Conservation (phyloP, 768 basidiomycete genomes). For the Boletus tomentosulus region DNA sequence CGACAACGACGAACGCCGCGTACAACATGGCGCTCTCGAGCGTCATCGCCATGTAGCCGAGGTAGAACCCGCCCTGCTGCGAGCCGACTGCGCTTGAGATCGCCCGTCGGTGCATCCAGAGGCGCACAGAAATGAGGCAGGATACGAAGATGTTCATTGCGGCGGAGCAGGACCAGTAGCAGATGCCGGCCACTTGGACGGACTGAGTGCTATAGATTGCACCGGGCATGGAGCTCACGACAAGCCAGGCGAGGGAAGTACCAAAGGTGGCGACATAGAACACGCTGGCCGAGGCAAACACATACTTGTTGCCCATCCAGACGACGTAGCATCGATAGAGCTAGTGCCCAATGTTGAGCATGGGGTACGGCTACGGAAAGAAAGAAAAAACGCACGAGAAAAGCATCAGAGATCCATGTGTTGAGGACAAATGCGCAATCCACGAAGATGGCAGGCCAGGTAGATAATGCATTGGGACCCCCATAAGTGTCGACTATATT, state of each 20-base stretch:
- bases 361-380: too few relatives aligned
- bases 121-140: slow-evolving; percentile 10
- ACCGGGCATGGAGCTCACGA: slow-evolving; percentile 11
- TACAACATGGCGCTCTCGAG: slow-evolving; percentile 23
- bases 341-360: not conserved
- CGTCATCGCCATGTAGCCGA: slow-evolving; percentile 24
- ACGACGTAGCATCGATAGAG: slow-evolving; percentile 24
- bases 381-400: slow-evolving; percentile 14
- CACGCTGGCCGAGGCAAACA: not conserved
- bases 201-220: slow-evolving; percentile 13
- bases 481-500: slow-evolving; percentile 2
- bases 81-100: slow-evolving; percentile 9
- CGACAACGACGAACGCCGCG: slow-evolving; percentile 8
- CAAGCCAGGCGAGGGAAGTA: slow-evolving; percentile 15
- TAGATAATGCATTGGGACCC: slow-evolving; percentile 8
- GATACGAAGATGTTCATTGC: slow-evolving; percentile 16
- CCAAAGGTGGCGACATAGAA: slow-evolving; percentile 18
- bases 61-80: slow-evolving; percentile 15
- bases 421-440: slow-evolving; percentile 14
- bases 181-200: slow-evolving; percentile 13
- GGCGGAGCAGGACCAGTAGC: slow-evolving; percentile 14
- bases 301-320: slow-evolving; percentile 7
- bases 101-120: slow-evolving; percentile 17
- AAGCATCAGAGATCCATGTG: slow-evolving; percentile 21
- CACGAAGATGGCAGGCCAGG: slow-evolving; percentile 15